A percentile compares a stretch with the other conserved stretches of the same genome.
Evolutionary conservation across 2,329 filamentous ascomycete species (phyloP).

Genomic region (Fusarium sp.): DNA sequence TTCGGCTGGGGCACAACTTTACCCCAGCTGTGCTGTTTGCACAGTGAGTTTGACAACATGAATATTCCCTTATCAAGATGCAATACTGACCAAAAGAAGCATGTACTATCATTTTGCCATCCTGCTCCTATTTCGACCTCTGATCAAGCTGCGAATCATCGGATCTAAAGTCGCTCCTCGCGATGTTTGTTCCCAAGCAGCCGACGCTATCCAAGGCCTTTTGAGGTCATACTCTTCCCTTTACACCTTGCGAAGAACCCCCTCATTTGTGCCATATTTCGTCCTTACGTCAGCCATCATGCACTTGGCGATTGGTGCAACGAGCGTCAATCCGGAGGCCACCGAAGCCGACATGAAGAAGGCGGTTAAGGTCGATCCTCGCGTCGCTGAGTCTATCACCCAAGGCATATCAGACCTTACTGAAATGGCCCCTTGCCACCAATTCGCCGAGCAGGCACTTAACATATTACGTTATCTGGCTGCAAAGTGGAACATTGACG

Average conservation of each 20-base stretch:
- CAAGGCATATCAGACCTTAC: constrained; percentile 68
- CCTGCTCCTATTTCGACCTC: constrained; percentile 78
- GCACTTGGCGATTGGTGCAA: constrained; percentile 67
- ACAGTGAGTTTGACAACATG: constrained; percentile 66
- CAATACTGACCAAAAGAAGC: constrained; percentile 51
- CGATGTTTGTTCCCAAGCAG: constrained; percentile 73
- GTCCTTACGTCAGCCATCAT: constrained; percentile 71
- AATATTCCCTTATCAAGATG: neutral
- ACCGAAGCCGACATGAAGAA: constrained; percentile 49
- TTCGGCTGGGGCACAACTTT: constrained; percentile 75
- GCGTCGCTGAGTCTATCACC: constrained; percentile 59
- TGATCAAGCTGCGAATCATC: constrained; percentile 74
- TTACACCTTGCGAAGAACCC: constrained; percentile 68
- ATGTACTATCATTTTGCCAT: constrained; percentile 79
- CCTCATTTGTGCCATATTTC: constrained; percentile 72
- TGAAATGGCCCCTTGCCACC: constrained; percentile 71
- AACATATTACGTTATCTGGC: constrained; percentile 70
- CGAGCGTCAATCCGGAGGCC: constrained; percentile 39
- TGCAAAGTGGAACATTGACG: constrained; percentile 68
- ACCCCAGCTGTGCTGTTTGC: constrained; percentile 79
- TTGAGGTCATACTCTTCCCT: constrained; percentile 68
- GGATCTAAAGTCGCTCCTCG: constrained; percentile 72
- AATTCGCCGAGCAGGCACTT: constrained; percentile 70
- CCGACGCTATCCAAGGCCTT: constrained; percentile 69
- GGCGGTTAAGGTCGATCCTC: constrained; percentile 53